Conservation (phyloP, 2,329 filamentous ascomycete genomes). For the Trichophyton mentagrophytes region DNA sequence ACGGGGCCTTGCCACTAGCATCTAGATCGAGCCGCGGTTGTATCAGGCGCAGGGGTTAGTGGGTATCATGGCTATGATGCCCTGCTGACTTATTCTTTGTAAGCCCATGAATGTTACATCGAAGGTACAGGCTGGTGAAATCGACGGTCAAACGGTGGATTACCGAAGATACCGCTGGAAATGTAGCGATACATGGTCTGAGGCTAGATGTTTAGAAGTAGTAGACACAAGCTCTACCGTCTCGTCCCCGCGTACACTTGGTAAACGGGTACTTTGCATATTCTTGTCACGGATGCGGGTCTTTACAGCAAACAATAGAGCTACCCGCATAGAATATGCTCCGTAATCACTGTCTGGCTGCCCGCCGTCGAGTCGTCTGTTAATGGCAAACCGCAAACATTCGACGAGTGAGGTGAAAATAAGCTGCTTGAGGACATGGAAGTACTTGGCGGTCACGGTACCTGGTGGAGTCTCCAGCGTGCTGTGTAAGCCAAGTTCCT, state of each 20-base stretch:
- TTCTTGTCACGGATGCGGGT: neutral
- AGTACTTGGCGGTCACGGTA: constrained; percentile 7
- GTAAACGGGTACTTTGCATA: neutral
- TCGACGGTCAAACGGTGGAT: neutral
- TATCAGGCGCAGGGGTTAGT: neutral
- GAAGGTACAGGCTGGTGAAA: neutral
- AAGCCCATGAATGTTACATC: neutral
- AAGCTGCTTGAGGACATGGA: neutral
- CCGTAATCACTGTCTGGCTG: neutral
- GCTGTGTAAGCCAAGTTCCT: constrained; percentile 1
- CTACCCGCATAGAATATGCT: too few relatives aligned
- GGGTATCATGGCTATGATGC: neutral
- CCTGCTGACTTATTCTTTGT: neutral
- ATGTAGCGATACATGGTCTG: neutral
- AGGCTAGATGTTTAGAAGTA: neutral
- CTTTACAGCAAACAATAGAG: too few relatives aligned
- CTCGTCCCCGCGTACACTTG: neutral
- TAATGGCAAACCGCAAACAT: neutral
- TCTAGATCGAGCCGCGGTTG: neutral
- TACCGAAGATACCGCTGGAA: neutral
- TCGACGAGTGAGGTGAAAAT: neutral
- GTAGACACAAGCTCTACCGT: neutral
- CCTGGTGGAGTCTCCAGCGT: neutral
- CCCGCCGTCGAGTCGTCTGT: neutral
- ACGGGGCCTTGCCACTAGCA: neutral